Conservation (phyloP, 306 rosid species). For the Vicia sativa region DNA sequence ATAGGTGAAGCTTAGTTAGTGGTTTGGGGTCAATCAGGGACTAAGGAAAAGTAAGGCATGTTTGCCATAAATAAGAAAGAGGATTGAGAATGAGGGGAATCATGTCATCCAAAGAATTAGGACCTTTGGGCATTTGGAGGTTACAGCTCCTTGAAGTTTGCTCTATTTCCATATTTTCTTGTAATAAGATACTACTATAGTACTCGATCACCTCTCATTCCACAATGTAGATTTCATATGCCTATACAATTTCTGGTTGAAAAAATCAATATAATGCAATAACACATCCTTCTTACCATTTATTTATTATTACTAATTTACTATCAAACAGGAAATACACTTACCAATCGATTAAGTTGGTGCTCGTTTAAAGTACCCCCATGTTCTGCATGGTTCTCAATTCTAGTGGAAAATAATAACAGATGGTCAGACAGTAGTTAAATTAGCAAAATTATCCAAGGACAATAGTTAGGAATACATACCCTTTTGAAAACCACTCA, state of each 20-base stretch:
- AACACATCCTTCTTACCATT: conserved; percentile 9
- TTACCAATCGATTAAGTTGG: conserved; percentile 94
- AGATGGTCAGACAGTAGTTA: conserved; percentile 28
- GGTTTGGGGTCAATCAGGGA: background rate
- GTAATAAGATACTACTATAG: background rate
- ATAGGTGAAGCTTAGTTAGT: background rate
- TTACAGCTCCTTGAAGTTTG: background rate
- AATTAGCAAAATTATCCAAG: conserved; percentile 22
- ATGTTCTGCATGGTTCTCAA: conserved; percentile 97
- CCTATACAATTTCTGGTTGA: conserved; percentile 17
- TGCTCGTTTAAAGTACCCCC: conserved; percentile 99
- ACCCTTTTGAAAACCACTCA: conserved; percentile 99
- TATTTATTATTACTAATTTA: conserved; percentile 6
- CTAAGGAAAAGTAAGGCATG: background rate
- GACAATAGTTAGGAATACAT: conserved; percentile 39
- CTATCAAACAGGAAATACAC: conserved; percentile 41
- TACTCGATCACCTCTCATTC: conserved; percentile 17
- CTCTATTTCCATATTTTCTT: background rate
- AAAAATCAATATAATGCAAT: background rate
- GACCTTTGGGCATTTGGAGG: background rate
- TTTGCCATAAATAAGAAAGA: background rate
- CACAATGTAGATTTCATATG: conserved; percentile 25
- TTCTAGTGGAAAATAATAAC: conserved; percentile 52
- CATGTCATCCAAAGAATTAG: background rate
- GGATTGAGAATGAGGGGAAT: background rate